Percentiles rank a stretch among this genome's conserved stretches.
Conservation (phyloP, 768 basidiomycete genomes). For the Pulveroboletus sp. region DNA sequence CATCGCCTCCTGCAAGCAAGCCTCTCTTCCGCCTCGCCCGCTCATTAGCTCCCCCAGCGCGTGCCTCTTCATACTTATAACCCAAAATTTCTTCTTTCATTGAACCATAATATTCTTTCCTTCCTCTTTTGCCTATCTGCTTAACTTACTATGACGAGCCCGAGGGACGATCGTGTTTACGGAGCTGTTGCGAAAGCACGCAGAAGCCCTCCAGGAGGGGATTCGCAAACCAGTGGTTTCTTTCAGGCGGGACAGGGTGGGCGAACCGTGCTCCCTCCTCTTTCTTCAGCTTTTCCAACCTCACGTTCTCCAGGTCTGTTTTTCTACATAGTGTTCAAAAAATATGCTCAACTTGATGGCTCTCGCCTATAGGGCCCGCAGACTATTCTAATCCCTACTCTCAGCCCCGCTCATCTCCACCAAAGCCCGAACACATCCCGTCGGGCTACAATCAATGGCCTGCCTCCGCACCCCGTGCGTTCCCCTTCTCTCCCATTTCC, state of each 20-base stretch:
- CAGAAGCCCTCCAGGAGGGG: conserved; percentile 60
- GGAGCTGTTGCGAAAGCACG: conserved; percentile 59
- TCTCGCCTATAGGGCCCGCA: conserved; percentile 56
- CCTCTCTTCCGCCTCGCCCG: conserved; percentile 32
- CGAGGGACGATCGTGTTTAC: conserved; percentile 70
- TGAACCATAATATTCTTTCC: conserved; percentile 40
- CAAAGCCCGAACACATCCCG: conserved; percentile 54
- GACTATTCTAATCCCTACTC: conserved; percentile 55
- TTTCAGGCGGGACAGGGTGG: conserved; percentile 82
- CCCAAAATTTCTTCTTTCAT: conserved; percentile 53
- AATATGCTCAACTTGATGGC: conserved; percentile 55
- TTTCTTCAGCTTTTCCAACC: conserved; percentile 81
- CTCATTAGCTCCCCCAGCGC: conserved; percentile 42
- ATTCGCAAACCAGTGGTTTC: conserved; percentile 58
- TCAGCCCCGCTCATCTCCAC: conserved; percentile 62
- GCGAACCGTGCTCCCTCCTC: conserved; percentile 84
- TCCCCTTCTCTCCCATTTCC: conserved; percentile 15
- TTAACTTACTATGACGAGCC: conserved; percentile 62
- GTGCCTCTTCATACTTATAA: conserved; percentile 44
- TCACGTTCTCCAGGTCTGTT: conserved; percentile 89
- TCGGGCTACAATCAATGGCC: conserved; percentile 48
- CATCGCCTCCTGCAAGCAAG: conserved; percentile 40
- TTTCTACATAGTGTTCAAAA: conserved; percentile 50
- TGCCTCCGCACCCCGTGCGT: conserved; percentile 32
- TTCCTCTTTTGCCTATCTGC: conserved; percentile 56